Evolutionary conservation across 2,329 filamentous ascomycete genomes (phyloP).

Genomic region (Diplodia intermedia): DNA sequence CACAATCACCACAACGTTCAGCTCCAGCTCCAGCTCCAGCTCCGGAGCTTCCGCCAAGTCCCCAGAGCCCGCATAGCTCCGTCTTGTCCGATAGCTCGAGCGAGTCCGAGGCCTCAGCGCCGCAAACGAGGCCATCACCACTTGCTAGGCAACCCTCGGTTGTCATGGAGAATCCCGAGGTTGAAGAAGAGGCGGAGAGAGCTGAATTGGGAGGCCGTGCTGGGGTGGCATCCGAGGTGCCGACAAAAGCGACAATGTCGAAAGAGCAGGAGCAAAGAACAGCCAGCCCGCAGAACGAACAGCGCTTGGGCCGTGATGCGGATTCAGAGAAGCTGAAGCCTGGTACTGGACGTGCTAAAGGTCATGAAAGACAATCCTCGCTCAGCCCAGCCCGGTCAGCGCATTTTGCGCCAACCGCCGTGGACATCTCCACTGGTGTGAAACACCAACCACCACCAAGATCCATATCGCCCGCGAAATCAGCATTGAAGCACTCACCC

Average conservation of each 20-base stretch:
- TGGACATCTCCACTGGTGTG: conserved; percentile 59
- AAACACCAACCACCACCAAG: conserved; percentile 73
- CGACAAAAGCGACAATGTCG: conserved; percentile 30
- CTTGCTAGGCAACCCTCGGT: conserved; percentile 53
- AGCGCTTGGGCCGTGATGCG: conserved; percentile 36
- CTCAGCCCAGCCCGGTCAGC: conserved; percentile 71
- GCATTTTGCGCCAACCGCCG: conserved; percentile 68
- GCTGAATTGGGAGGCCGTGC: neutral
- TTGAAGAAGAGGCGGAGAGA: conserved; percentile 46
- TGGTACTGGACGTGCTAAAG: neutral
- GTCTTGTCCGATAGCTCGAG: conserved; percentile 16
- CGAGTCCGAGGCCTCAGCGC: conserved; percentile 11
- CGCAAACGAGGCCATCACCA: neutral
- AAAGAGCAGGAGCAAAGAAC: conserved; percentile 3
- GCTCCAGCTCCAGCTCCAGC: neutral
- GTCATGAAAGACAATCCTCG: conserved; percentile 47
- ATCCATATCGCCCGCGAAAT: conserved; percentile 78
- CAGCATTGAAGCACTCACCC: conserved; percentile 72
- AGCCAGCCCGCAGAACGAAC: conserved; percentile 32
- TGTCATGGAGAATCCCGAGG: conserved; percentile 57
- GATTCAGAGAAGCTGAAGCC: conserved; percentile 10
- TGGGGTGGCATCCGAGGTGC: conserved; percentile 29
- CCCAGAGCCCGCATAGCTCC: conserved; percentile 30
- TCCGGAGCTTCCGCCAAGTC: conserved; percentile 22
- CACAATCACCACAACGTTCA: conserved; percentile 4